Conservation (phyloP, 345 rosid genomes). For the Camelina neglecta region DNA sequence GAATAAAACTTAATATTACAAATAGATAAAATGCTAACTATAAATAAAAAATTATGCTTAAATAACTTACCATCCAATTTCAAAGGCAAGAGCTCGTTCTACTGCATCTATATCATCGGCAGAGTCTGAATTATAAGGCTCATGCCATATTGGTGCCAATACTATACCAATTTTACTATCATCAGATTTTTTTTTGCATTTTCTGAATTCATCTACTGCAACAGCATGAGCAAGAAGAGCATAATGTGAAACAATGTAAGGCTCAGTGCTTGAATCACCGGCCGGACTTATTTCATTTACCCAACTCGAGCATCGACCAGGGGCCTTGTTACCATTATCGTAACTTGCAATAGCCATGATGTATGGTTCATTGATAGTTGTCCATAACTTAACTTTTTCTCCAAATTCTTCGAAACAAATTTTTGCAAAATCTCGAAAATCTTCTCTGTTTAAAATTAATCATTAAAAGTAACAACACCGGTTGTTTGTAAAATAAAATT, state of each 20-base stretch:
- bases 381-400: constrained; percentile 56
- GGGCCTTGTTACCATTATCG: constrained; percentile 41
- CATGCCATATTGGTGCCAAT: constrained; percentile 39
- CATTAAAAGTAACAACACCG: neutral
- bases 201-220: constrained; percentile 44
- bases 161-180: constrained; percentile 42
- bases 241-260: constrained; percentile 43
- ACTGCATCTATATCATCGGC: constrained; percentile 35
- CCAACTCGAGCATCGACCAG: constrained; percentile 46
- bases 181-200: constrained; percentile 14
- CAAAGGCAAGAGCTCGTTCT: constrained; percentile 35
- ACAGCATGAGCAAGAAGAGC: constrained; percentile 45
- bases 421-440: constrained; percentile 49
- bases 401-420: constrained; percentile 53
- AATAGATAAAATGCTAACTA: neutral
- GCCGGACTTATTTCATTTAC: constrained; percentile 25
- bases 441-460: constrained; percentile 41
- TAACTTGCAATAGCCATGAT: constrained; percentile 36
- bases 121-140: constrained; percentile 30
- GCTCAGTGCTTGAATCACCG: constrained; percentile 44
- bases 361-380: constrained; percentile 56
- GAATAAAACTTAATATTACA: neutral
- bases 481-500: neutral
- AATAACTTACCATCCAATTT: constrained; percentile 35
- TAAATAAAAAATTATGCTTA: too few relatives aligned